Evolutionary conservation across 805 yeast genomes (phyloP), one percentile per base, ranked within the genome.

Genomic region (Vanderwaltozyma polyspora): DNA sequence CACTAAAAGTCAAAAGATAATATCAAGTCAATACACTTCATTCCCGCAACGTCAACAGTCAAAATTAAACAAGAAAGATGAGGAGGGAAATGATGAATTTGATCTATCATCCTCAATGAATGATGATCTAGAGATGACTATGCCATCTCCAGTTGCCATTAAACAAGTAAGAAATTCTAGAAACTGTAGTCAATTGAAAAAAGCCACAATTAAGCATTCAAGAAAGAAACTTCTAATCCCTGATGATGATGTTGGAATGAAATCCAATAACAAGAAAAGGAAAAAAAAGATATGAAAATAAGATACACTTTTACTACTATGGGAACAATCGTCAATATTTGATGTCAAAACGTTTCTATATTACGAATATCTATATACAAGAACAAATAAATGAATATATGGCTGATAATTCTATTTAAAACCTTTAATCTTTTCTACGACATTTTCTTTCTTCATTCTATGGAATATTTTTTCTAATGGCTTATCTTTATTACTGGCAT

Each of bases 401-500:
- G n/a, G n/a, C n/a, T n/a, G n/a, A n/a, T n/a, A n/a, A n/a, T n/a
- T n/a, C n/a, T n/a, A n/a, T 13, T 32, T 19, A 5, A 28, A 13
- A 4, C 16, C 6, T 22, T 49, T 47, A 18, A 79, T 60, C 43
- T 72, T 80, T 15, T 70, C 74, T 11, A 66, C 42, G 4, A 79
- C 51, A 38, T 75, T 76, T 4, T 68, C 70, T 29, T 67, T 66
- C 36, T 74, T 60, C 37, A 81, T 67, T 35, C 73, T 66, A 55
- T 81, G 89, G 79, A 80, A 79, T 49, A 76, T 73, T 46, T 74
- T 76, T 5, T 68, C 66, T 2, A 76, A 67, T 30, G 68, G 63
- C n/a, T n/a, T n/a, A 23, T 48, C 59, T 33, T 67, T 68, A 6
- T 51, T 55, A 5, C 31, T 25, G 1, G 50, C 59, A 38, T 75